Evolutionary conservation across 495 filamentous ascomycete genomes (phyloP).

Genomic region (Penicillium egyptiacum): DNA sequence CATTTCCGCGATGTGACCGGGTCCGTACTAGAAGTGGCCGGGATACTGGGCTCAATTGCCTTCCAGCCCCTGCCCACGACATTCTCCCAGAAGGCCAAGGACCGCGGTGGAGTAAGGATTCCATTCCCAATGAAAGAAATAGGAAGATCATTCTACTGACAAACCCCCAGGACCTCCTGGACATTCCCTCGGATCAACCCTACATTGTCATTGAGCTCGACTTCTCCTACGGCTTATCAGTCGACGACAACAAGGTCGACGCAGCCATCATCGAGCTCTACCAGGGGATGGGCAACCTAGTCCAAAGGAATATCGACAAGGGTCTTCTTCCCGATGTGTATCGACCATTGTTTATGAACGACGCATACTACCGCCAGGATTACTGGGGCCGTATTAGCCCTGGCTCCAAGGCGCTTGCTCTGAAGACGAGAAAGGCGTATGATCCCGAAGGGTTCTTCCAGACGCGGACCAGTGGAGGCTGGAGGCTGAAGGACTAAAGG

Average conservation of each 20-base stretch:
- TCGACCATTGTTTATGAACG: conserved; percentile 61
- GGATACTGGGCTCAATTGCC: conserved; percentile 53
- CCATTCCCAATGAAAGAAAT: neutral
- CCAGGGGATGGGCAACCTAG: conserved; percentile 31
- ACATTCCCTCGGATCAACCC: conserved; percentile 51
- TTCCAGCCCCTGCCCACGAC: conserved; percentile 57
- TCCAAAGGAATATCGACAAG: conserved; percentile 41
- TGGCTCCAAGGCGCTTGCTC: conserved; percentile 43
- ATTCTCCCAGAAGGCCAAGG: conserved; percentile 48
- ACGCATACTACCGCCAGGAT: conserved; percentile 57
- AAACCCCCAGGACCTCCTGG: conserved; percentile 46
- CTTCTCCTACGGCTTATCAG: conserved; percentile 49
- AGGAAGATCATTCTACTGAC: conserved; percentile 3
- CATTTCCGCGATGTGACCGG: conserved; percentile 52
- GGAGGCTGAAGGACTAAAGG: conserved; percentile 32
- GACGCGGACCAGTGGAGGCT: conserved; percentile 56
- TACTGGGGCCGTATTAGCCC: conserved; percentile 56
- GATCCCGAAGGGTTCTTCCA: conserved; percentile 60
- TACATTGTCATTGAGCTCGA: conserved; percentile 59
- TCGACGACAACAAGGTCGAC: conserved; percentile 49
- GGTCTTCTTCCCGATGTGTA: conserved; percentile 51
- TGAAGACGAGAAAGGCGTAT: conserved; percentile 45
- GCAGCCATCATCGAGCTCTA: conserved; percentile 47
- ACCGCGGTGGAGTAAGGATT: conserved; percentile 42
- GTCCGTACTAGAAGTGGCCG: conserved; percentile 44